Conservation (phyloP, 1,284 basidiomycete species). For the Anthracocystis setariae region DNA sequence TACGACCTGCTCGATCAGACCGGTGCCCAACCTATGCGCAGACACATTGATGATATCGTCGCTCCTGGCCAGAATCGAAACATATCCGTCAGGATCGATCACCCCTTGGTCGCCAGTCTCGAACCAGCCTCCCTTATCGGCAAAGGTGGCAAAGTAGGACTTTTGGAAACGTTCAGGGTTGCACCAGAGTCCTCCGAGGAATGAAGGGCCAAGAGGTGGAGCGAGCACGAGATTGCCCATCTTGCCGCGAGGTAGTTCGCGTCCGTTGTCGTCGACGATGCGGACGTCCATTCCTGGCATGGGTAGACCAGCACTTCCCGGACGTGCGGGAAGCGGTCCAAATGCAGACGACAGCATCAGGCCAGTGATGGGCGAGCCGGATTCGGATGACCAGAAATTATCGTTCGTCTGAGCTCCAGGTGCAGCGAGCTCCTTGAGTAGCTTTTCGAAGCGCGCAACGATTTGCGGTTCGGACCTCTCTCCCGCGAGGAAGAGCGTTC, state of each 20-base stretch:
- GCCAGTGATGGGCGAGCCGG: slow-evolving; percentile 60
- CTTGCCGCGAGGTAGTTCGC: slow-evolving; percentile 47
- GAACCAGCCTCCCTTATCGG: slow-evolving; percentile 62
- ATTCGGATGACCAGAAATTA: slow-evolving; percentile 65
- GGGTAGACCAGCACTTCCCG: slow-evolving; percentile 60
- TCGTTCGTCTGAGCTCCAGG: slow-evolving; percentile 61
- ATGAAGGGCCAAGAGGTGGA: slow-evolving; percentile 53
- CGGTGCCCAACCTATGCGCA: slow-evolving; percentile 61
- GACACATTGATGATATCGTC: slow-evolving; percentile 64
- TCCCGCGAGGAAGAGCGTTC: slow-evolving; percentile 63
- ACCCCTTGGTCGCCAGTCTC: slow-evolving; percentile 64
- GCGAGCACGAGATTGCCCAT: slow-evolving; percentile 65
- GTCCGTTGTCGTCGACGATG: slow-evolving; percentile 64
- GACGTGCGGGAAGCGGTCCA: slow-evolving; percentile 41
- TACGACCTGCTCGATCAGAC: slow-evolving; percentile 61
- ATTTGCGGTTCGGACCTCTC: slow-evolving; percentile 62
- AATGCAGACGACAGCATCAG: slow-evolving; percentile 52
- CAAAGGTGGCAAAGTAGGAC: slow-evolving; percentile 59
- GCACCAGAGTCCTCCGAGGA: slow-evolving; percentile 62
- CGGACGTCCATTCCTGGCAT: slow-evolving; percentile 64
- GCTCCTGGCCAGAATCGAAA: slow-evolving; percentile 56
- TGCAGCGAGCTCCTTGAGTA: slow-evolving; percentile 57
- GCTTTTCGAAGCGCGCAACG: slow-evolving; percentile 47
- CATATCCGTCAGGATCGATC: slow-evolving; percentile 61
- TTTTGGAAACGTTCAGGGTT: slow-evolving; percentile 54